Evolutionary conservation across 495 filamentous ascomycete species (phyloP).

Genomic region (Podospora pseudocomata): DNA sequence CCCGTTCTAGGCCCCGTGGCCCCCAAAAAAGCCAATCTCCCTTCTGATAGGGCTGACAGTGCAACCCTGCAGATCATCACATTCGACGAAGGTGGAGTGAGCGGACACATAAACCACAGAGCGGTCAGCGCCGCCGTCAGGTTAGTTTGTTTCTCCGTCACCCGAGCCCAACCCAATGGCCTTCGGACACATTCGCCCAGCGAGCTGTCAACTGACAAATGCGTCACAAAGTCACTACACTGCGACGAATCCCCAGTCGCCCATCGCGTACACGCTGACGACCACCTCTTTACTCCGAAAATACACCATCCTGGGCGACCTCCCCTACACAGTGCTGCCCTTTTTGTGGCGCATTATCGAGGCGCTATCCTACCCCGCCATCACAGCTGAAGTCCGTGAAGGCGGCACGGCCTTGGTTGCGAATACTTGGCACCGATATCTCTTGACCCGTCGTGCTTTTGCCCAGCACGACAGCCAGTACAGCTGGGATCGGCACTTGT

Average conservation of each 20-base stretch:
- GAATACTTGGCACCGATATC: conserved; percentile 37
- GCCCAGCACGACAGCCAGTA: conserved; percentile 39
- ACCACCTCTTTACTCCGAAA: conserved; percentile 38
- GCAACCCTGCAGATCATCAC: conserved; percentile 36
- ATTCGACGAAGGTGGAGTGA: conserved; percentile 42
- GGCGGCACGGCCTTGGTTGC: conserved; percentile 32
- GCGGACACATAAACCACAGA: conserved; percentile 42
- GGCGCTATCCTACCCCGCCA: conserved; percentile 32
- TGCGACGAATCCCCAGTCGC: conserved; percentile 28
- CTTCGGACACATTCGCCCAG: background rate
- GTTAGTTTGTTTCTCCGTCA: conserved; percentile 21
- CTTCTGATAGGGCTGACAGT: conserved; percentile 8
- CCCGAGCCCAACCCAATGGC: conserved; percentile 13
- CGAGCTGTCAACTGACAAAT: conserved; percentile 13
- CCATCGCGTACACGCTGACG: conserved; percentile 36
- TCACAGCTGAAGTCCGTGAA: conserved; percentile 22
- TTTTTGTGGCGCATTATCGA: conserved; percentile 38
- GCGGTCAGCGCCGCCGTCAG: conserved; percentile 43
- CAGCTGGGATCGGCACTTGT: conserved; percentile 43
- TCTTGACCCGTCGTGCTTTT: conserved; percentile 36
- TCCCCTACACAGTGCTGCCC: conserved; percentile 38
- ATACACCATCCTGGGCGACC: conserved; percentile 39
- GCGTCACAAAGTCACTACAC: conserved; percentile 29
- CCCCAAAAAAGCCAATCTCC: background rate
- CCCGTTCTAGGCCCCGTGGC: background rate